Evolutionary conservation across 129 eudicot genomes (phyloP).

Genomic region (Artemisia tridentata): DNA sequence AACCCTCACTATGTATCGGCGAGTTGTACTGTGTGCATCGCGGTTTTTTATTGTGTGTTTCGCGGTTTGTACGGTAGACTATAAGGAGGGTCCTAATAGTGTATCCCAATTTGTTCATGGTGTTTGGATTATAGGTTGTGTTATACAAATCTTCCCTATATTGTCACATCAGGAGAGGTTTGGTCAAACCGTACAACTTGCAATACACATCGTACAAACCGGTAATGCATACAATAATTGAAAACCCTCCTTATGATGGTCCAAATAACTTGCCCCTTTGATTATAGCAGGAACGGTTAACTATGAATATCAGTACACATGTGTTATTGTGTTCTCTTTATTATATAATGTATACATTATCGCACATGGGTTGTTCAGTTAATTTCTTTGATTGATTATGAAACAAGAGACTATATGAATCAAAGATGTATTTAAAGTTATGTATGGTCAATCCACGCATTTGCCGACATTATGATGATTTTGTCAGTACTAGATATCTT

Average conservation of each 20-base stretch:
- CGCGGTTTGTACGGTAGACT: no score
- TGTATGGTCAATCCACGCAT: conserved; percentile 17
- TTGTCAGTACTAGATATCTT: neutral
- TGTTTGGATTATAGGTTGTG: neutral
- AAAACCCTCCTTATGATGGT: no score
- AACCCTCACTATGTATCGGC: no score
- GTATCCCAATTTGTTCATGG: neutral
- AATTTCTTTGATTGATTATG: conserved; percentile 26
- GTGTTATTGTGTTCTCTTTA: neutral
- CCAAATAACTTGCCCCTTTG: no score
- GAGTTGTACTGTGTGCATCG: no score
- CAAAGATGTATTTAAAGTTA: conserved; percentile 11
- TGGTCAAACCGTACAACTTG: no score
- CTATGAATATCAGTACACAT: neutral
- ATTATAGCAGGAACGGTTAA: neutral
- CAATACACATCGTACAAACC: no score
- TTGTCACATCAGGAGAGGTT: no score
- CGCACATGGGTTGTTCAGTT: conserved; percentile 37
- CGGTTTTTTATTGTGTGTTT: no score
- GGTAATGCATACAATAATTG: no score
- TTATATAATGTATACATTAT: conserved; percentile 1
- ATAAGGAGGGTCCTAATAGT: no score
- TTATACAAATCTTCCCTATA: no score
- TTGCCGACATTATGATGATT: conserved; percentile 15
- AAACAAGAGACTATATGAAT: conserved; percentile 19